These are phyloP conservation scores for Saccharum spontaneum DNA, from an alignment of 176 grass and related monocot species.

Conservation along the genomic window DNA sequence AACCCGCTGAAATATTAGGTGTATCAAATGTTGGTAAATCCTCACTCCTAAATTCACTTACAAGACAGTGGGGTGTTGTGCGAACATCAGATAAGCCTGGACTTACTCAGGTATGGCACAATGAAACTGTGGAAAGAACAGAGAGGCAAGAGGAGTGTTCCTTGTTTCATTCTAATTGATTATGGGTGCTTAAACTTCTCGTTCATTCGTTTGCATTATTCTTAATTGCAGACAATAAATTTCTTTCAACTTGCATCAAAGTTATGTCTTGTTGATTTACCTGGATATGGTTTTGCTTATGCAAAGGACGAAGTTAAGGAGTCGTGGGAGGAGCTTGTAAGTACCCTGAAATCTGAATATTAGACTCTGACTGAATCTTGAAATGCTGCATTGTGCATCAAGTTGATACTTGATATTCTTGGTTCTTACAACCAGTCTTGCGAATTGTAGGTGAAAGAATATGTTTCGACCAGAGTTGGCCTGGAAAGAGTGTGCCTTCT, in stretches of 20 bases:
- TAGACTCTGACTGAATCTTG: slow-evolving; percentile 1
- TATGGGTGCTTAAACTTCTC: background rate
- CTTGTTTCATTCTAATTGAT: slow-evolving; percentile 12
- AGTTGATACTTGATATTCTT: slow-evolving; percentile 19
- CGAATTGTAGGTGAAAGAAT: slow-evolving; percentile 81
- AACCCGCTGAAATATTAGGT: slow-evolving; percentile 47
- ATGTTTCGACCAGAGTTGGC: slow-evolving; percentile 89
- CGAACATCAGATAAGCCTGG: slow-evolving; percentile 97
- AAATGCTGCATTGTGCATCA: slow-evolving; percentile 1
- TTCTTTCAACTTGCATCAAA: slow-evolving; percentile 91
- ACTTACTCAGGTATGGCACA: slow-evolving; percentile 79
- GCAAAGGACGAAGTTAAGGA: slow-evolving; percentile 99
- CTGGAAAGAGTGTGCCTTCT: slow-evolving; percentile 88
- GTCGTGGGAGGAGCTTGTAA: slow-evolving; percentile 95
- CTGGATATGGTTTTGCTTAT: slow-evolving; percentile 99
- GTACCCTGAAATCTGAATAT: slow-evolving; percentile 33
- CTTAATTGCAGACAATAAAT: slow-evolving; percentile 73
- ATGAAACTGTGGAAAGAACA: background rate
- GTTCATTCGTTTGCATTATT: background rate
- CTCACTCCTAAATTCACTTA: slow-evolving; percentile 88
- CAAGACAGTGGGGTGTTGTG: slow-evolving; percentile 96
- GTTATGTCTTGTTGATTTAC: slow-evolving; percentile 83
- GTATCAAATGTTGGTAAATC: slow-evolving; percentile 96
- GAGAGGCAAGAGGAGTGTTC: background rate
- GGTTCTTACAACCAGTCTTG: slow-evolving; percentile 14